Percentiles rank a stretch among this genome's conserved stretches.
These are phyloP conservation scores for Trichosporon sp. DNA, from an alignment of 1,284 basidiomycete genomes.

Conservation along the genomic window DNA sequence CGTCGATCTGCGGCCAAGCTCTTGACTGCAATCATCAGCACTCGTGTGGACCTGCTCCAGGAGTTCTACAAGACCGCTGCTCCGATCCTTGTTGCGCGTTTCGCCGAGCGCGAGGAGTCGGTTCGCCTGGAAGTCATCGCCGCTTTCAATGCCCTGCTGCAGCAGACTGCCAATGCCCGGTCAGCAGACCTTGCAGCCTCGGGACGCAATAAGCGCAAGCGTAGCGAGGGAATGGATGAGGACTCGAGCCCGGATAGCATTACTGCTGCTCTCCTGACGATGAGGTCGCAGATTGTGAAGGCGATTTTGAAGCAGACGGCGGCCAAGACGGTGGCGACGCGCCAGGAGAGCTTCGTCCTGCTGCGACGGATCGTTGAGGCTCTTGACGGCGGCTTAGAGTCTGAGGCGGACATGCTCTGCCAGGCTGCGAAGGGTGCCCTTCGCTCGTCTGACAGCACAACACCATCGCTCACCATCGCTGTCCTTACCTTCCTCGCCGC, in stretches of 20 bases:
- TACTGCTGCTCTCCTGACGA: constrained; percentile 73
- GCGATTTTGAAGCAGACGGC: constrained; percentile 81
- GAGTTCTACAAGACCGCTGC: constrained; percentile 81
- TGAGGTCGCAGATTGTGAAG: constrained; percentile 77
- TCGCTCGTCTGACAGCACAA: constrained; percentile 63
- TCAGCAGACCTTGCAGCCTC: constrained; percentile 41
- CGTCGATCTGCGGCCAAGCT: constrained; percentile 90
- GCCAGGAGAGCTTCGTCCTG: constrained; percentile 82
- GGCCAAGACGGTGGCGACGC: constrained; percentile 77
- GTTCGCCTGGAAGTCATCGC: constrained; percentile 92
- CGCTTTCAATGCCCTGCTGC: constrained; percentile 77
- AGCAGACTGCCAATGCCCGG: constrained; percentile 64
- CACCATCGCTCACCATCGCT: constrained; percentile 74
- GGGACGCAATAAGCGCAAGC: constrained; percentile 61
- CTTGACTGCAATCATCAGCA: constrained; percentile 78
- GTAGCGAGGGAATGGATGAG: constrained; percentile 70
- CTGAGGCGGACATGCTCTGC: constrained; percentile 64
- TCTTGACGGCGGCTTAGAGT: constrained; percentile 77
- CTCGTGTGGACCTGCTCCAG: constrained; percentile 79
- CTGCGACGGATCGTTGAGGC: constrained; percentile 76
- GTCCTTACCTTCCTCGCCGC: constrained; percentile 80
- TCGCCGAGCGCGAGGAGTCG: constrained; percentile 92
- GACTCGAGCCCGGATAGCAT: constrained; percentile 76
- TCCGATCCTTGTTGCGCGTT: constrained; percentile 82
- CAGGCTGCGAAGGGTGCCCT: constrained; percentile 44